These are phyloP conservation scores for Medicago arabica DNA, from an alignment of 306 rosid genomes.

Conservation along the genomic window DNA sequence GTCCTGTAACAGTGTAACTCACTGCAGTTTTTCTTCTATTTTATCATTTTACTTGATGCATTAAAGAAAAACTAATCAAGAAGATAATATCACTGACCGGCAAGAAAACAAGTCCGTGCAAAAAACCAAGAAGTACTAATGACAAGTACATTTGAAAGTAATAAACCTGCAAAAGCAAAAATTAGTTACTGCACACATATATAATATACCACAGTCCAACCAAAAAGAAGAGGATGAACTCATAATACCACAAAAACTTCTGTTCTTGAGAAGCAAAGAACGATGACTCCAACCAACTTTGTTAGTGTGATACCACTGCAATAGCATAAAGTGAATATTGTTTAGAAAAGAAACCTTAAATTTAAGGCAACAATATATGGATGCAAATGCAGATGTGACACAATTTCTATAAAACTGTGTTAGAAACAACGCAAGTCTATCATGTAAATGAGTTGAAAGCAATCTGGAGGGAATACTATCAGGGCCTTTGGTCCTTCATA, in stretches of 20 bases:
- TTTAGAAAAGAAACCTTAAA: conserved; percentile 25
- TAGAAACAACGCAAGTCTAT: conserved; percentile 17
- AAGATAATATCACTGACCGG: conserved; percentile 65
- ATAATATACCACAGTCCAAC: not conserved
- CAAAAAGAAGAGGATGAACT: conserved; percentile 29
- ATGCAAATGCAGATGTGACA: conserved; percentile 33
- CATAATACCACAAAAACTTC: conserved; percentile 95
- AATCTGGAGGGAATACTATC: conserved; percentile 34
- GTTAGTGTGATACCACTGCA: conserved; percentile 95
- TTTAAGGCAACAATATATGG: conserved; percentile 17
- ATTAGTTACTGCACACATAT: conserved; percentile 13
- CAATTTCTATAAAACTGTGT: conserved; percentile 14
- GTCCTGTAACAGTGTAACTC: not conserved
- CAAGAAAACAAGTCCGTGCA: conserved; percentile 95
- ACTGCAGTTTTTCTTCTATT: not conserved
- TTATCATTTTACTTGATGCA: conserved; percentile 27
- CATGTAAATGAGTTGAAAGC: conserved; percentile 17
- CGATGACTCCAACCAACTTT: conserved; percentile 93
- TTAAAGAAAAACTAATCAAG: not conserved
- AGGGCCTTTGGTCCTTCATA: not conserved
- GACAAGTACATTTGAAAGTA: conserved; percentile 96
- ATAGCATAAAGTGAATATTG: conserved; percentile 30
- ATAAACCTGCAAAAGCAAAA: conserved; percentile 72
- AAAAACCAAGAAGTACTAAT: conserved; percentile 92
- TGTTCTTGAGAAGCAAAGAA: conserved; percentile 94